Conservation (phyloP, 2,329 filamentous ascomycete genomes). For the Alternaria burnsii region DNA sequence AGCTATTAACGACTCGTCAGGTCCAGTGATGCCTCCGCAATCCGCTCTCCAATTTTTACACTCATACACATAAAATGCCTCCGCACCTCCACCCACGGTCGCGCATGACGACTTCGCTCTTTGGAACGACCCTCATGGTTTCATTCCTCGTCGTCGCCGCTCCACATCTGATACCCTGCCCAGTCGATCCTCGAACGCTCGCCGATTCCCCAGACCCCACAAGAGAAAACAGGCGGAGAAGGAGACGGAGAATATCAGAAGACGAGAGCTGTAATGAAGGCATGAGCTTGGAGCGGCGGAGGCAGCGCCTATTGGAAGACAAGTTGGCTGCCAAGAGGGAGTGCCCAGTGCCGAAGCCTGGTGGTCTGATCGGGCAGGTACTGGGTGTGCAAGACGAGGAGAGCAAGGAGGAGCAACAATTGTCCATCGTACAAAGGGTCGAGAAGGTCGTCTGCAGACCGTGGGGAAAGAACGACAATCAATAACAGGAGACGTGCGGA, state of each 20-base stretch:
- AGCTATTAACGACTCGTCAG: conserved; percentile 28
- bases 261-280: conserved; percentile 33
- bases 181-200: conserved; percentile 76
- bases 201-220: conserved; percentile 68
- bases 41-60: conserved; percentile 24
- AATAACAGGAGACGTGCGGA: conserved; percentile 13
- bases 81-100: conserved; percentile 91
- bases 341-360: conserved; percentile 92
- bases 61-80: conserved; percentile 65
- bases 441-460: conserved; percentile 23
- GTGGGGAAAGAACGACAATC: conserved; percentile 17
- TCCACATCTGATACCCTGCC: conserved; percentile 91
- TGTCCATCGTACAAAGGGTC: conserved; percentile 19
- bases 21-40: conserved; percentile 42
- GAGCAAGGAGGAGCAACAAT: conserved; percentile 22
- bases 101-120: conserved; percentile 90
- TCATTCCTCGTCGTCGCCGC: conserved; percentile 92
- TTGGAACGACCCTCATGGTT: conserved; percentile 88
- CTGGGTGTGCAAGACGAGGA: conserved; percentile 66
- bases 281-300: conserved; percentile 32
- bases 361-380: conserved; percentile 77
- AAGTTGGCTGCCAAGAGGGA: conserved; percentile 64
- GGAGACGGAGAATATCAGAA: conserved; percentile 53
- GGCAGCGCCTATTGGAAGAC: conserved; percentile 26
- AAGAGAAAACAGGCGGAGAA: conserved; percentile 41